Base-by-base conservation (phyloP, 139 green algal species). In the Haematococcus lacustris region DNA sequence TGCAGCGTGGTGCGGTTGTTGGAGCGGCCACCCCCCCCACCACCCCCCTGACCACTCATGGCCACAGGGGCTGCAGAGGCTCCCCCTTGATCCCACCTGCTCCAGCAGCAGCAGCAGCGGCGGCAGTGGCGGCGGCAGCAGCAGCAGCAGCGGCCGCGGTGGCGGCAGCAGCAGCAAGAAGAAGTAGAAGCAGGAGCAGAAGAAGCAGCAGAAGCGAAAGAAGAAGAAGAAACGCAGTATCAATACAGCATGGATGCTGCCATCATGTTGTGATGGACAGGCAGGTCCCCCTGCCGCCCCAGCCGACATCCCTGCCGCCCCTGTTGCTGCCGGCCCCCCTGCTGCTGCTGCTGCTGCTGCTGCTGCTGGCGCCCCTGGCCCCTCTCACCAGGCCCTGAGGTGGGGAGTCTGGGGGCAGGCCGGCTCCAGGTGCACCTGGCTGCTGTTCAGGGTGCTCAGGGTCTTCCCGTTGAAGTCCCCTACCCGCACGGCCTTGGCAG, bases 381-480 rank as follows among this genome's bases (percentile, higher is more conserved):
- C 1, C 13, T 39, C 70, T 40, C 78, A 98, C 88, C 87, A 93
- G 62, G 76, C 30, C 2, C 79, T 68, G 63, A 96, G 75, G 6
- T 73, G 17, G 21, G 73, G 47, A 1, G 89, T 85, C 60, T 92
- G 85, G 0, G 83, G 83, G 23, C 90, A 51, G 64, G 92, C 80
- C 0, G 91, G 91, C 66, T 98, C 84, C 1, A 98, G 62, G 25
- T 83, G 28, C 6, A 98, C 50, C 0, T 60, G 63, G 39, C 78
- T 91, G 37, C 79, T 88, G 59, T 68, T 77, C 34, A 93, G 50
- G 3, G 91, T 93, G 69, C 80, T 87, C 39, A 99, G 78, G 37
- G 79, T 96, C 71, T 91, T 93, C 70, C 95, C 95, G 70, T 95
- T 95, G 85, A 93, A 99, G 68, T 98, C 94, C 0, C 95, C 95